Base-by-base conservation (phyloP, 2,329 filamentous ascomycete species). In the Chaetomium strumarium region DNA sequence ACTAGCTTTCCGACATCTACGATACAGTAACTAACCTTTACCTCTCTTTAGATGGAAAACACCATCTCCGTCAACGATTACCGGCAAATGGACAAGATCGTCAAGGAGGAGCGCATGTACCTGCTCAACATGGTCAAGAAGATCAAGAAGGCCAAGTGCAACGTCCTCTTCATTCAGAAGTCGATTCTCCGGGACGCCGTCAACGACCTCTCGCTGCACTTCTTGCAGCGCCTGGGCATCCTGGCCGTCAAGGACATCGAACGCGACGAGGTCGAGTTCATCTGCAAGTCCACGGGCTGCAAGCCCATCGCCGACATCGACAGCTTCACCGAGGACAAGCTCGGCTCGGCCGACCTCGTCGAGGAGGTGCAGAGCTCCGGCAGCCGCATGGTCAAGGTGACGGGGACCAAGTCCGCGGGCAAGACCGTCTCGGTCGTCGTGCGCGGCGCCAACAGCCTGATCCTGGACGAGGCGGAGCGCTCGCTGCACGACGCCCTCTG, bases 71-170 rank as follows among this genome's bases (percentile, higher is more conserved):
- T 99, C 66, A 99, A 99, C 72, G 93, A 99, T 76, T 99, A 99
- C 80, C 83, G 93, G 67, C 93, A 99, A 71, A 99, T 99, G 93
- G 93, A 99, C 78, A 99, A 97, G 81, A 99, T 99, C 61, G 82
- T 99, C 63, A 99, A 99, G 76, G 93, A 99, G 75, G 93, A 99
- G 77, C 89, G 93, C 62, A 88, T 93, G 63, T 99, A 99, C 73
- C 83, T 99, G 59, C 81, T 99, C 54, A 97, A 97, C 78, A 88
- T 99, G 83, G 91, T 95, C 68, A 97, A 99, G 83, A 99, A 97
- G 81, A 99, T 99, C 73, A 96, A 97, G 77, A 99, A 97, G 80
- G 91, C 93, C 62, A 99, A 97, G 78, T 99, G 93, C 76, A 99
- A 99, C 66, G 93, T 99, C 40, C 84, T 97, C 41, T 79, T 99